A percentile compares a stretch with the other conserved stretches of the same genome.
These are phyloP conservation scores for Citrus unshiu DNA, from an alignment of 345 rosid species.

Conservation along the genomic window DNA sequence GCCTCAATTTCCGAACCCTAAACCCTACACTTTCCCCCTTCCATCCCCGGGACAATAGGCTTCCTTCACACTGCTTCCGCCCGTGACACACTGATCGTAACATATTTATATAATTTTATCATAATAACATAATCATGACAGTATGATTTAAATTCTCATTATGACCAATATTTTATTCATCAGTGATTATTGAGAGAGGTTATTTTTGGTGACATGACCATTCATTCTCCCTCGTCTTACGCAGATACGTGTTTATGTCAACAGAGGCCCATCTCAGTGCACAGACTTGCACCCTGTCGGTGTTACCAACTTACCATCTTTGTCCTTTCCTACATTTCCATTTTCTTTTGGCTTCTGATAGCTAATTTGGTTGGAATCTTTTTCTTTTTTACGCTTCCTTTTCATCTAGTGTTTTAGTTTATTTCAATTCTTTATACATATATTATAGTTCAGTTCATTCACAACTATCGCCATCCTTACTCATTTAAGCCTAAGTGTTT, in stretches of 20 bases:
- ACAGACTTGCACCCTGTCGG: conserved; percentile 20
- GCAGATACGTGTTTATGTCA: conserved; percentile 26
- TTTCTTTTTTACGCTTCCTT: conserved; percentile 1
- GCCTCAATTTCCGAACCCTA: conserved; percentile 49
- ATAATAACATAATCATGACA: conserved; percentile 33
- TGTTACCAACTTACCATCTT: conserved; percentile 15
- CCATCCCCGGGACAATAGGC: conserved; percentile 34
- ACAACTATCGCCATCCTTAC: conserved; percentile 16
- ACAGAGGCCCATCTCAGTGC: conserved; percentile 23
- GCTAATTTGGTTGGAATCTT: conserved; percentile 27
- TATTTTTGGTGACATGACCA: conserved; percentile 44
- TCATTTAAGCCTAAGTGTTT: conserved; percentile 17
- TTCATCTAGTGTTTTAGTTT: conserved; percentile 18
- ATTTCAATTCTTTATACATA: neutral
- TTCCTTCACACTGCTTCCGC: conserved; percentile 4
- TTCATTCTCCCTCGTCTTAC: conserved; percentile 40
- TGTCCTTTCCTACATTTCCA: conserved; percentile 23
- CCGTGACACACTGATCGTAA: conserved; percentile 7
- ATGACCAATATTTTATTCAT: neutral
- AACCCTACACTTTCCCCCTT: conserved; percentile 18
- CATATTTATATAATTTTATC: conserved; percentile 15
- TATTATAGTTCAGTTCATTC: neutral
- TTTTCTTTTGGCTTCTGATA: conserved; percentile 14
- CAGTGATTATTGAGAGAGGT: conserved; percentile 4
- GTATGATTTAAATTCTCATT: neutral